Percentiles rank a stretch among this genome's conserved stretches.
phyloP scores from a whole-genome alignment of 2,329 filamentous ascomycete species.

The Chalaropsis ovoidea region DNA sequence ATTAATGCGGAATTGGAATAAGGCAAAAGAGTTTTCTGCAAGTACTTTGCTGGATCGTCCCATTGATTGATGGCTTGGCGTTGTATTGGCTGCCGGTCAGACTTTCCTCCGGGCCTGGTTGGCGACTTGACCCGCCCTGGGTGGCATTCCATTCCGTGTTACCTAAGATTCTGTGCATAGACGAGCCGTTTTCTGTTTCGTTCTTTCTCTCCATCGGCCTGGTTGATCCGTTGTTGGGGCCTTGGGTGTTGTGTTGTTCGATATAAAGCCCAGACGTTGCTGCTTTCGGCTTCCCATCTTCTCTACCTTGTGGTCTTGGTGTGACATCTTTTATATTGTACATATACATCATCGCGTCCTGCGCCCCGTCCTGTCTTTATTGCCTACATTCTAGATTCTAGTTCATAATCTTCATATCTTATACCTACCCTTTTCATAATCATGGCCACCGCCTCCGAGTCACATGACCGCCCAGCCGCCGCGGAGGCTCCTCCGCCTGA shows the following conservation, averaged over 20 bases:
- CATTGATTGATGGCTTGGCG: neutral
- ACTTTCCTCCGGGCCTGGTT: neutral
- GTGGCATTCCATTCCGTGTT: too few species aligned
- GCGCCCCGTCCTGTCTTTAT: neutral
- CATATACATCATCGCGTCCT: neutral
- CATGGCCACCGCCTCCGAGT: conserved; percentile 12
- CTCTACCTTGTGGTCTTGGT: neutral
- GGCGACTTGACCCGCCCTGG: too few species aligned
- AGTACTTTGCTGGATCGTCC: too few species aligned
- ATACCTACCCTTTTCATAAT: neutral
- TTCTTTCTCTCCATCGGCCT: too few species aligned
- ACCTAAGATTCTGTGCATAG: neutral
- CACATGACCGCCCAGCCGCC: conserved; percentile 12
- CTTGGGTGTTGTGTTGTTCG: neutral
- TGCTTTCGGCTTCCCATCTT: neutral
- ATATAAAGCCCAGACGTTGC: neutral
- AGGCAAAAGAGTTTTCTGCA: too few species aligned
- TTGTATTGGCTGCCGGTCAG: neutral
- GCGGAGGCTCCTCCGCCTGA: neutral
- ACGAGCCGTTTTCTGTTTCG: too few species aligned
- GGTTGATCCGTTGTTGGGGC: neutral
- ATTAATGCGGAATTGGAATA: too few species aligned
- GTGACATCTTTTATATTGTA: neutral
- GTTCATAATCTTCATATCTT: neutral
- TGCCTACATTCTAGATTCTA: neutral